phyloP scores from a whole-genome alignment of 1,139 yeast genomes.

The Protomyces inundatus region DNA sequence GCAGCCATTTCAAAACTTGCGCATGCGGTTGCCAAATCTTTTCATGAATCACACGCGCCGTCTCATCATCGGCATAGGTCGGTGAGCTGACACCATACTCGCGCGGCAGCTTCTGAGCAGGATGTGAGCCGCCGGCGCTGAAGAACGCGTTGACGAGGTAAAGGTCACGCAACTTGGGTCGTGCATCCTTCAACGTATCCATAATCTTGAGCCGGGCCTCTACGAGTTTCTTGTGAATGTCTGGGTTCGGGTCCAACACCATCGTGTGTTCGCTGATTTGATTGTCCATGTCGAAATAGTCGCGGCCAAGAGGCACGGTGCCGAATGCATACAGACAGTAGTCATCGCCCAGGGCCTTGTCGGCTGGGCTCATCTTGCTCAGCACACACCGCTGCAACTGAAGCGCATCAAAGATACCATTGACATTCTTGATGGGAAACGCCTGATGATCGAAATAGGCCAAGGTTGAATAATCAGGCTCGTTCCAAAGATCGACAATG shows the following conservation, averaged over 20 bases:
- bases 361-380: neutral
- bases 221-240: constrained; percentile 3
- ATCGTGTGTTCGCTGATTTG: constrained; percentile 11
- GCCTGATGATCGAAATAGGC: constrained; percentile 81
- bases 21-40: constrained; percentile 11
- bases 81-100: constrained; percentile 9
- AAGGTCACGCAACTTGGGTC: neutral
- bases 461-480: constrained; percentile 53
- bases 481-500: constrained; percentile 47
- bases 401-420: constrained; percentile 42
- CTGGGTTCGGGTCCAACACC: constrained; percentile 2
- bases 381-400: constrained; percentile 4
- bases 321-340: constrained; percentile 9
- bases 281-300: neutral
- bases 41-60: constrained; percentile 8
- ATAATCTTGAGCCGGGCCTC: neutral
- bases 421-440: constrained; percentile 51
- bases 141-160: constrained; percentile 7
- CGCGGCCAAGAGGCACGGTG: constrained; percentile 2
- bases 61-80: neutral
- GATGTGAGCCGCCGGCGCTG: constrained; percentile 10
- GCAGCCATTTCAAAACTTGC: neutral
- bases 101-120: constrained; percentile 2
- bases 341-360: neutral
- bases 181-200: neutral